phyloP scores from a whole-genome alignment of 164 flowering plant species.

The Stephania cephalantha region DNA sequence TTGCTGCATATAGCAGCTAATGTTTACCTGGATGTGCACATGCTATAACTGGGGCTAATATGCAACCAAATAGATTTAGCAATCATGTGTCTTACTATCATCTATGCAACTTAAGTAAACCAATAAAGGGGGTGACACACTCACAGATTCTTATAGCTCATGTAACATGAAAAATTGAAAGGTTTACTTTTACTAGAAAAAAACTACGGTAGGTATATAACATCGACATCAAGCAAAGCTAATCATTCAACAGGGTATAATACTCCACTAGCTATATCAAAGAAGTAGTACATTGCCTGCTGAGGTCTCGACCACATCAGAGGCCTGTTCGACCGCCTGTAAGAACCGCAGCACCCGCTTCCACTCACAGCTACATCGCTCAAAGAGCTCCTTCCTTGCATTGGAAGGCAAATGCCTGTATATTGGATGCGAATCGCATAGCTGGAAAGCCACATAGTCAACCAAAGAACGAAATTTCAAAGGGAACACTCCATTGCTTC shows the following conservation, averaged over 20 bases:
- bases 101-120: neutral
- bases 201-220: neutral
- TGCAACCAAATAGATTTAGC: neutral
- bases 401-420: conserved; percentile 31
- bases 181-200: neutral
- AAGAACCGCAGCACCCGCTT: conserved; percentile 80
- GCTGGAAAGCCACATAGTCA: conserved; percentile 69
- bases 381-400: conserved; percentile 39
- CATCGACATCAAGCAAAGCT: neutral
- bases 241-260: conserved; percentile 1
- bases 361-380: conserved; percentile 74
- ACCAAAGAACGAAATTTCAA: conserved; percentile 58
- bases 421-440: conserved; percentile 42
- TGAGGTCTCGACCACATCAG: conserved; percentile 60
- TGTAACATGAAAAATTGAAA: neutral
- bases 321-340: conserved; percentile 74
- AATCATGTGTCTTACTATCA: neutral
- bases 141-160: neutral
- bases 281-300: conserved; percentile 84
- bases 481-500: conserved; percentile 47
- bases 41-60: neutral
- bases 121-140: neutral
- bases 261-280: conserved; percentile 9
- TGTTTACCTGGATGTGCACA: neutral
- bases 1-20: neutral